Conservation (phyloP, 2,329 filamentous ascomycete species). For the Ciborinia camelliae region DNA sequence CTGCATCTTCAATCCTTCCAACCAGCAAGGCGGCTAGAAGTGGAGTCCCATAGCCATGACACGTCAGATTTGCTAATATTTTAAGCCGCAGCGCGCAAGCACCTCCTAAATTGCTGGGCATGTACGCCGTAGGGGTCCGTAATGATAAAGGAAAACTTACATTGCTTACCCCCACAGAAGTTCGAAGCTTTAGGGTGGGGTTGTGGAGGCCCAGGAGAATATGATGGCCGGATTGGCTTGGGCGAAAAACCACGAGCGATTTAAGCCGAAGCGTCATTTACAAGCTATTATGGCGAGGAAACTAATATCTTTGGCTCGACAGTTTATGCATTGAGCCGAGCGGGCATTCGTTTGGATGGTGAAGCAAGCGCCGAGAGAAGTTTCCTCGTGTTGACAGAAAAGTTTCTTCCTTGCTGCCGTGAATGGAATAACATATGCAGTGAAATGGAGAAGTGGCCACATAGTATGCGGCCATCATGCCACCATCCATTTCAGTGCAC, state of each 20-base stretch:
- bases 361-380: not conserved
- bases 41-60: conserved; percentile 1
- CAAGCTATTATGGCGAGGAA: not conserved
- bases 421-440: conserved; percentile 12
- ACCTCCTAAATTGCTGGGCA: conserved; percentile 1
- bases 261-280: not conserved
- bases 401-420: conserved; percentile 8
- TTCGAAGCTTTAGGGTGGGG: conserved; percentile 2
- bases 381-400: not conserved
- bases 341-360: too few species aligned
- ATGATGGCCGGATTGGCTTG: conserved; percentile 1
- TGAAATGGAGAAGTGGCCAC: conserved; percentile 8
- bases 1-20: conserved; percentile 5
- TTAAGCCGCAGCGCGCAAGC: conserved; percentile 13
- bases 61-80: conserved; percentile 1
- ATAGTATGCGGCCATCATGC: not conserved
- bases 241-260: not conserved
- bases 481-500: not conserved
- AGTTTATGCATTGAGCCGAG: not conserved
- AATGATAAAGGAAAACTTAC: not conserved
- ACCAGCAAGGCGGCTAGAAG: conserved; percentile 2
- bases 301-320: not conserved
- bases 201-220: not conserved
- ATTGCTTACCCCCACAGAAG: conserved; percentile 1
- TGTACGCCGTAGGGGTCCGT: not conserved